Conservation (phyloP, 441 rosid genomes). For the California macrophylla region DNA sequence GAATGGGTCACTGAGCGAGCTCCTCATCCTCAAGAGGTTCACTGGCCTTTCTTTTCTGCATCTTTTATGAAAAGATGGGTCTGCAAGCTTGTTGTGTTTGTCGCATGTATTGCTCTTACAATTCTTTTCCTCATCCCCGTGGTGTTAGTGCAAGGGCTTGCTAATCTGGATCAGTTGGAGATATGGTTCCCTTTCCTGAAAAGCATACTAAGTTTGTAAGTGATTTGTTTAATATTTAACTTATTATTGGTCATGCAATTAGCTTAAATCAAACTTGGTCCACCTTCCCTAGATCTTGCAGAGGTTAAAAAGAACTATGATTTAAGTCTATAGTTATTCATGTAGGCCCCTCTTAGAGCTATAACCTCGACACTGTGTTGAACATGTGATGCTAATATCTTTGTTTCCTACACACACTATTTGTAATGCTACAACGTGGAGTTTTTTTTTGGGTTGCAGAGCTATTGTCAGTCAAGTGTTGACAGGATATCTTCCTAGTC, state of each 20-base stretch:
- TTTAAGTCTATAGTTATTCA: no score
- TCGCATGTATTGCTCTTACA: slow-evolving; percentile 42
- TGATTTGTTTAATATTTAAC: slow-evolving; percentile 8
- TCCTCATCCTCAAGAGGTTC: slow-evolving; percentile 72
- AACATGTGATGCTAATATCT: neutral
- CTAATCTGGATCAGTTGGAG: slow-evolving; percentile 72
- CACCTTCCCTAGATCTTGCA: no score
- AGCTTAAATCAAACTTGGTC: no score
- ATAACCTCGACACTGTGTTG: neutral
- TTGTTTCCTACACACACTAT: neutral
- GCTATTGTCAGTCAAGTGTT: slow-evolving; percentile 55
- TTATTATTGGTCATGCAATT: neutral
- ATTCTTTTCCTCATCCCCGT: slow-evolving; percentile 72
- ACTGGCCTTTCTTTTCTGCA: slow-evolving; percentile 77
- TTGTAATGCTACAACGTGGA: slow-evolving; percentile 10
- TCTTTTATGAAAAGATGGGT: slow-evolving; percentile 74
- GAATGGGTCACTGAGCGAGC: slow-evolving; percentile 84
- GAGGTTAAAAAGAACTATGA: no score
- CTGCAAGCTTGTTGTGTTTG: slow-evolving; percentile 41
- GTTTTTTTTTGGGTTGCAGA: slow-evolving; percentile 40
- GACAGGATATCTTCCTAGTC: slow-evolving; percentile 93
- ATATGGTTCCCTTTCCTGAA: slow-evolving; percentile 68
- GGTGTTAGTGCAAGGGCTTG: slow-evolving; percentile 77
- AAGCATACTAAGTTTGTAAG: slow-evolving; percentile 58
- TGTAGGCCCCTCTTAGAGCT: no score